These are phyloP conservation scores for Candida anutae DNA, from an alignment of 1,139 yeast species.

Conservation along the genomic window DNA sequence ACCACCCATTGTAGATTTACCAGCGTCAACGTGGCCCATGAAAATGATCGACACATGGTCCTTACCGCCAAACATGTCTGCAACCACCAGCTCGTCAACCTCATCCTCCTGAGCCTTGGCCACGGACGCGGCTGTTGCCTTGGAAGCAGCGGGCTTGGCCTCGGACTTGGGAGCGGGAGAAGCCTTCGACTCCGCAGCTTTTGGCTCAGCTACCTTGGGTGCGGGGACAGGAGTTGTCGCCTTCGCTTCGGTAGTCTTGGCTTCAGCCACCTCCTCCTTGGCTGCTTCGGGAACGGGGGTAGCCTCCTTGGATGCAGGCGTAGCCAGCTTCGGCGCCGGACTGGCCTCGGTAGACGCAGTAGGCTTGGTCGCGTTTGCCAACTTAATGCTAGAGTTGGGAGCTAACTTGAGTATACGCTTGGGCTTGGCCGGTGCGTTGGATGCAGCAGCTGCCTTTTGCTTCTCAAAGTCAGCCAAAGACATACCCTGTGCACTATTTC, in stretches of 20 bases:
- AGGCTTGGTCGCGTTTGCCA: slow-evolving; percentile 49
- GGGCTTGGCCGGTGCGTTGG: slow-evolving; percentile 41
- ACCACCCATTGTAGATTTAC: slow-evolving; percentile 99
- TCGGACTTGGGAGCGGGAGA: slow-evolving; percentile 9
- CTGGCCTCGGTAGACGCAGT: slow-evolving; percentile 19
- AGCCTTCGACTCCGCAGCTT: slow-evolving; percentile 8
- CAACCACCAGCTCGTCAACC: slow-evolving; percentile 81
- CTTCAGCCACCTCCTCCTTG: slow-evolving; percentile 6
- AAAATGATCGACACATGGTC: slow-evolving; percentile 94
- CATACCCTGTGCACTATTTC: slow-evolving; percentile 50
- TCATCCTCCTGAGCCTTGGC: slow-evolving; percentile 75
- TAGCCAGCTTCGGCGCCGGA: slow-evolving; percentile 10
- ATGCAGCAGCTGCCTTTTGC: slow-evolving; percentile 43
- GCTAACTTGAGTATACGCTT: slow-evolving; percentile 57
- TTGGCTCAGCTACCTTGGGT: slow-evolving; percentile 4
- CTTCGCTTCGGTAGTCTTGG: slow-evolving; percentile 9
- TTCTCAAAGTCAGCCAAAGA: slow-evolving; percentile 83
- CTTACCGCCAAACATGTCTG: slow-evolving; percentile 92
- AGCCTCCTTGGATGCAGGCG: slow-evolving; percentile 7
- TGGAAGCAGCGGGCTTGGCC: slow-evolving; percentile 16
- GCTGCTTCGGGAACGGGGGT: slow-evolving; percentile 5
- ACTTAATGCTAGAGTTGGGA: slow-evolving; percentile 58
- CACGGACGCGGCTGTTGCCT: slow-evolving; percentile 40
- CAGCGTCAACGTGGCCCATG: slow-evolving; percentile 99
- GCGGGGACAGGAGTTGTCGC: slow-evolving; percentile 4